Evolutionary conservation across 805 yeast species (phyloP).

Genomic region (Pichia thaimueangensis): DNA sequence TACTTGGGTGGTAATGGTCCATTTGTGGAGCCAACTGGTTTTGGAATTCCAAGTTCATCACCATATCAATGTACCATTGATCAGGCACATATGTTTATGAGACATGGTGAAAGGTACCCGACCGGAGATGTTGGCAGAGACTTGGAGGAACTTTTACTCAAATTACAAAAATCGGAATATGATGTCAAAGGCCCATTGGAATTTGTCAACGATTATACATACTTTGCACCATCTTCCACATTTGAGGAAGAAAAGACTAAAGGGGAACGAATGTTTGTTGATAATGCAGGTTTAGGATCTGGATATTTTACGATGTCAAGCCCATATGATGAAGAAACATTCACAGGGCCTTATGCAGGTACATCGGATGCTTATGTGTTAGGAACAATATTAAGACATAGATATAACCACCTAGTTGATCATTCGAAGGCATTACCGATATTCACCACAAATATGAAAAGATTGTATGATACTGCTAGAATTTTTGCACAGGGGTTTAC

Average conservation of each 20-base stretch:
- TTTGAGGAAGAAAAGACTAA: too few species aligned
- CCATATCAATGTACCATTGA: neutral
- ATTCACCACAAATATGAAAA: neutral
- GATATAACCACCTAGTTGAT: neutral
- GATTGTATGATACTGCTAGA: neutral
- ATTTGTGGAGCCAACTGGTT: neutral
- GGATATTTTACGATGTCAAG: too few species aligned
- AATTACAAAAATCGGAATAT: slow-evolving; percentile 23
- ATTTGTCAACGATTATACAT: too few species aligned
- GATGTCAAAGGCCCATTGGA: too few species aligned
- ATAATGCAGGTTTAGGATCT: too few species aligned
- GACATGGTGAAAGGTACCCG: slow-evolving; percentile 30
- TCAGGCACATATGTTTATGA: neutral
- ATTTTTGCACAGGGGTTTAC: neutral
- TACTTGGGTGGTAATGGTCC: neutral
- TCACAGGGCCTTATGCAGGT: neutral
- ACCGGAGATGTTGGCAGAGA: slow-evolving; percentile 7
- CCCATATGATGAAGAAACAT: too few species aligned
- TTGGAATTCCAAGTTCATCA: neutral
- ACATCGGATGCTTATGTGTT: neutral
- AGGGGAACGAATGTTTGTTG: too few species aligned
- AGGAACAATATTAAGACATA: neutral
- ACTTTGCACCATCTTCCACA: too few species aligned
- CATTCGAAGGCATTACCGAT: neutral
- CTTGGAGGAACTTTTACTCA: slow-evolving; percentile 12